Evolutionary conservation across 306 rosid species (phyloP).

Genomic region (Betula pendula): DNA sequence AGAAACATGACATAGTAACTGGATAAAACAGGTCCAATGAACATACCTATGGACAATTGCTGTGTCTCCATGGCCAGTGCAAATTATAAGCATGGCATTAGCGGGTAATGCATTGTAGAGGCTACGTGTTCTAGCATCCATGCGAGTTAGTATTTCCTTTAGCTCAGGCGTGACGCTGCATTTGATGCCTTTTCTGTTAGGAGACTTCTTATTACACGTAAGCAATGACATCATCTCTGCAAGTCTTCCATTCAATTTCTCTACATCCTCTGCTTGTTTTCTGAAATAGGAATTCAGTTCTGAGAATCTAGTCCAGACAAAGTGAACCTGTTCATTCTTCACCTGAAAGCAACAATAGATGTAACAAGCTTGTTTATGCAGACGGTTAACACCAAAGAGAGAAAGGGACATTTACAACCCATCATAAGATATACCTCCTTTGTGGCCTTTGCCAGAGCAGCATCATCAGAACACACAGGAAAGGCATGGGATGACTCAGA

Average conservation of each 20-base stretch:
- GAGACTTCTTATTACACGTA: slow-evolving; percentile 58
- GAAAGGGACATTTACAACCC: slow-evolving; percentile 11
- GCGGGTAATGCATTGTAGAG: slow-evolving; percentile 62
- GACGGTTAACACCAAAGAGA: neutral
- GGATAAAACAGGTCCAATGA: slow-evolving; percentile 12
- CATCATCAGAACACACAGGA: slow-evolving; percentile 86
- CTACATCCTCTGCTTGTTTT: slow-evolving; percentile 77
- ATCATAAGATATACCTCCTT: slow-evolving; percentile 62
- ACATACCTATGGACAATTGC: slow-evolving; percentile 80
- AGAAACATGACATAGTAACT: neutral
- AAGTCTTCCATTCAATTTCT: slow-evolving; percentile 64
- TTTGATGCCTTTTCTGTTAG: slow-evolving; percentile 50
- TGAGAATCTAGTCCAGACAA: slow-evolving; percentile 91
- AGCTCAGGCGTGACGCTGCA: slow-evolving; percentile 50
- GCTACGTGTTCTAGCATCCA: slow-evolving; percentile 65
- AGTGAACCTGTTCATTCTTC: slow-evolving; percentile 78
- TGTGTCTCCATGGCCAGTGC: slow-evolving; percentile 96
- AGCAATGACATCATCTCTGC: slow-evolving; percentile 81
- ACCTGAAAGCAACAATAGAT: slow-evolving; percentile 52
- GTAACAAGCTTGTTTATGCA: slow-evolving; percentile 10
- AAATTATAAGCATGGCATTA: slow-evolving; percentile 83
- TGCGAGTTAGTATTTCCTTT: slow-evolving; percentile 64
- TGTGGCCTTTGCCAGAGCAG: slow-evolving; percentile 69
- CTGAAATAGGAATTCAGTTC: slow-evolving; percentile 69
- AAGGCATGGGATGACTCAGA: slow-evolving; percentile 75